These are phyloP conservation scores for Malus asiatica DNA, from an alignment of 306 rosid species.

Conservation along the genomic window DNA sequence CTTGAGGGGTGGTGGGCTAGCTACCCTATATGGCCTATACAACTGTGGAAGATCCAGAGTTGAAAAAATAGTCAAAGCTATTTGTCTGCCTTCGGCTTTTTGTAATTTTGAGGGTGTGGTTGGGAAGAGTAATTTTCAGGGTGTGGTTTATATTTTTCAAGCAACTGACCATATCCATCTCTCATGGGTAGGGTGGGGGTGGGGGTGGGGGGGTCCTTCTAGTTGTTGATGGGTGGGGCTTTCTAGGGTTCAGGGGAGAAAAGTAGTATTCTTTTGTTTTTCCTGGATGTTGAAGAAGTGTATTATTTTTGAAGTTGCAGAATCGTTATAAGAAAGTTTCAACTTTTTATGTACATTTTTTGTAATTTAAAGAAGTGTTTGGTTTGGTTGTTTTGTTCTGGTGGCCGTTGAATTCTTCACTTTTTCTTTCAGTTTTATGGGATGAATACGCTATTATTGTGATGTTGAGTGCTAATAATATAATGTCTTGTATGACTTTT, in stretches of 20 bases:
- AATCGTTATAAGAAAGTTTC: slow-evolving; percentile 2
- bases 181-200: slow-evolving; percentile 14
- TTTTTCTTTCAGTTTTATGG: neutral
- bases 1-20: slow-evolving; percentile 40
- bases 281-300: neutral
- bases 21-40: neutral
- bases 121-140: slow-evolving; percentile 6
- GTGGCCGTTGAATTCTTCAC: neutral
- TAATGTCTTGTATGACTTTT: too few relatives aligned
- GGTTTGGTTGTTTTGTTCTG: neutral
- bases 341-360: slow-evolving; percentile 5
- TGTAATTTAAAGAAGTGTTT: slow-evolving; percentile 2
- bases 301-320: neutral
- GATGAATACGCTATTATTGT: neutral
- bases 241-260: neutral
- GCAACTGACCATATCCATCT: slow-evolving; percentile 14
- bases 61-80: slow-evolving; percentile 19
- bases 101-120: slow-evolving; percentile 13
- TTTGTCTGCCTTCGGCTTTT: slow-evolving; percentile 13
- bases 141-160: slow-evolving; percentile 14
- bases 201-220: slow-evolving; percentile 1
- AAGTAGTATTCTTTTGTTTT: neutral
- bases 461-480: too few relatives aligned
- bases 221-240: neutral
- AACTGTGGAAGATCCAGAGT: slow-evolving; percentile 19